Base-by-base conservation (phyloP, 495 filamentous ascomycete species). In the Tuber indicum region DNA sequence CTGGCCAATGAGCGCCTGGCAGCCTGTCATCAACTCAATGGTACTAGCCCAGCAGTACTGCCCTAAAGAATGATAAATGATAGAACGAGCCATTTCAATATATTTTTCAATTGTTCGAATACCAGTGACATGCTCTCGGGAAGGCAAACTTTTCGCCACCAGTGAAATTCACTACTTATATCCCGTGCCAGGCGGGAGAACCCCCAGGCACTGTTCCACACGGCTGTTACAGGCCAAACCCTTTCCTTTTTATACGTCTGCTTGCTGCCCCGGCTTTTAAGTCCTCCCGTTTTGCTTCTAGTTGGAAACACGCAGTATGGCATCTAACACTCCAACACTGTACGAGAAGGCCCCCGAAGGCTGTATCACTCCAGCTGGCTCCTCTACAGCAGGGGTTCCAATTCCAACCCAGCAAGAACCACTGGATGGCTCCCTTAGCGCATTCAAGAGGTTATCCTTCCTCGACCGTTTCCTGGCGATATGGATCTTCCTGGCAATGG, bases 401-500 rank as follows among this genome's bases (percentile, higher is more conserved):
- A 76, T 71, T 21, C 23, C n/a, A 58, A 14, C 23, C 5, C 23
- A 19, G 23, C 47, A 46, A 43, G 66, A 36, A 41, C 36, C 72
- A 23, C 74, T 43, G n/a, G 17, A 62, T 32, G 6, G 4, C 26
- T 77, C 78, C 26, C 43, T 77, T 1, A 82, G 79, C 49, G 76
- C 87, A 14, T 88, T 91, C 76, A 85, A 87, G 77, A 85, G 87
- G 70, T 87, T 96, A 23, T 90, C 89, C 10, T 88, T 88, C 75
- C 87, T 96, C 21, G 92, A 96, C 83, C 89, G 91, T 23, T 91
- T 93, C 84, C 90, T 95, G 0, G 93, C 91, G 7, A 19, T 94
- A 9, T 96, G 94, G 93, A 96, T 96, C 82, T 88, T 97, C 58
- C 89, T 96, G 10, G 92, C 92, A 42, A 96, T 97, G 91, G 87